A percentile compares a stretch with the other conserved stretches of the same genome.
phyloP scores from a whole-genome alignment of 371 early-diverging fungal species.

The Circinella minor region DNA sequence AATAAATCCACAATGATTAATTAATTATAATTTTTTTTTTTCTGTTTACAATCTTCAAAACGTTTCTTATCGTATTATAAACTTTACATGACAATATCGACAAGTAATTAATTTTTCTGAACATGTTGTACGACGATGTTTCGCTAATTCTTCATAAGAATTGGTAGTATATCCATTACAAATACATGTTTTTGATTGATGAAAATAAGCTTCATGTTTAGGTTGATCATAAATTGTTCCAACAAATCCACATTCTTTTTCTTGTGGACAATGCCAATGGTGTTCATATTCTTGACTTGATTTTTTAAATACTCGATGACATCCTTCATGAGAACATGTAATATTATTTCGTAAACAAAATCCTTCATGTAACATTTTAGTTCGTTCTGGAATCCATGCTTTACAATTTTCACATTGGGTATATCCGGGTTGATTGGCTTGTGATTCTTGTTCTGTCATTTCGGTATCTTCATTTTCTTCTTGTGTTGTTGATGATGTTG shows the following conservation, averaged over 20 bases:
- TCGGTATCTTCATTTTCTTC: neutral
- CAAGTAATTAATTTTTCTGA: slow-evolving; percentile 80
- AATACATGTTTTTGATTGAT: slow-evolving; percentile 64
- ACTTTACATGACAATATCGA: slow-evolving; percentile 76
- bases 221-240: slow-evolving; percentile 51
- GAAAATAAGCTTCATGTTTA: slow-evolving; percentile 74
- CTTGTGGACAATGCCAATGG: slow-evolving; percentile 81
- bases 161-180: slow-evolving; percentile 49
- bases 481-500: too few species aligned
- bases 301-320: slow-evolving; percentile 72
- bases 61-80: too few species aligned
- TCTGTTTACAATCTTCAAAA: too few species aligned
- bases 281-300: slow-evolving; percentile 58
- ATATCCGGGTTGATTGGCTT: slow-evolving; percentile 46
- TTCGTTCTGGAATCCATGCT: slow-evolving; percentile 64
- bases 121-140: slow-evolving; percentile 75
- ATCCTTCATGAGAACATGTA: slow-evolving; percentile 60
- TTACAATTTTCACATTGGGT: slow-evolving; percentile 76
- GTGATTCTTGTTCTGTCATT: slow-evolving; percentile 10
- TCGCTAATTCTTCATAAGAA: slow-evolving; percentile 58
- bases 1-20: too few species aligned
- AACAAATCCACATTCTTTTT: slow-evolving; percentile 59
- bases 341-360: slow-evolving; percentile 84
- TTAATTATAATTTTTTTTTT: too few species aligned
- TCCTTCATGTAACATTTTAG: slow-evolving; percentile 69